Percentiles rank a stretch among this genome's conserved stretches.
Conservation (phyloP, 2,329 filamentous ascomycete genomes). For the Fusarium fujikuroi region DNA sequence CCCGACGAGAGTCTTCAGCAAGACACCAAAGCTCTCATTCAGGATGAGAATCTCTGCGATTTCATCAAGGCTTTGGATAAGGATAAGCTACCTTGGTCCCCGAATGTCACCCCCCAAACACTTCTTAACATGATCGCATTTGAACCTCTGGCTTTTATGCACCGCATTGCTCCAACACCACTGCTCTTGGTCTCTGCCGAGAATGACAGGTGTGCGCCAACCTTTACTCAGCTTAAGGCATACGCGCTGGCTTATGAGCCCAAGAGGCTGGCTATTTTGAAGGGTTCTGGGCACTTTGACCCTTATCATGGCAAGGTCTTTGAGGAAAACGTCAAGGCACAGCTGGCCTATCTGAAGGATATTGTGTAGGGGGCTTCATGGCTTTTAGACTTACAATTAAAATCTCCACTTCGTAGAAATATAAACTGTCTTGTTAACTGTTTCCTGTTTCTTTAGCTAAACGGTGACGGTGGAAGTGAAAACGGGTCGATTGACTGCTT, state of each 20-base stretch:
- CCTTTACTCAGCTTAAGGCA: background rate
- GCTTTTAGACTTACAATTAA: accelerated
- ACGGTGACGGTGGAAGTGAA: too few species aligned
- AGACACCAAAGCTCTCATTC: background rate
- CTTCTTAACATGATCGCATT: background rate
- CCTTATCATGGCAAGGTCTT: background rate
- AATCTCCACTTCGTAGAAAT: background rate
- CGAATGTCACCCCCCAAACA: background rate
- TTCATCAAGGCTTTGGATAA: background rate
- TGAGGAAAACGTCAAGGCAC: background rate
- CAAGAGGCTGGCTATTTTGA: background rate
- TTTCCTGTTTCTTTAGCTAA: too few species aligned
- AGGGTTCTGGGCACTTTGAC: background rate
- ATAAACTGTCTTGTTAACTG: accelerated
- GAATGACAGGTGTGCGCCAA: background rate
- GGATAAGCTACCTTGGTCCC: background rate
- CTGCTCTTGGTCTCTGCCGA: background rate
- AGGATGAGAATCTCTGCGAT: background rate
- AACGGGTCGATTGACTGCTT: too few species aligned
- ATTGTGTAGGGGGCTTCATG: background rate
- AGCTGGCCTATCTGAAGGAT: background rate
- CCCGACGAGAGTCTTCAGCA: background rate
- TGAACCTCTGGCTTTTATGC: background rate
- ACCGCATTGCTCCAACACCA: background rate
- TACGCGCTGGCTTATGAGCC: background rate